Percentiles rank a stretch among this genome's conserved stretches.
Conservation (phyloP, 2,329 filamentous ascomycete genomes). For the Metarhizium humberi region DNA sequence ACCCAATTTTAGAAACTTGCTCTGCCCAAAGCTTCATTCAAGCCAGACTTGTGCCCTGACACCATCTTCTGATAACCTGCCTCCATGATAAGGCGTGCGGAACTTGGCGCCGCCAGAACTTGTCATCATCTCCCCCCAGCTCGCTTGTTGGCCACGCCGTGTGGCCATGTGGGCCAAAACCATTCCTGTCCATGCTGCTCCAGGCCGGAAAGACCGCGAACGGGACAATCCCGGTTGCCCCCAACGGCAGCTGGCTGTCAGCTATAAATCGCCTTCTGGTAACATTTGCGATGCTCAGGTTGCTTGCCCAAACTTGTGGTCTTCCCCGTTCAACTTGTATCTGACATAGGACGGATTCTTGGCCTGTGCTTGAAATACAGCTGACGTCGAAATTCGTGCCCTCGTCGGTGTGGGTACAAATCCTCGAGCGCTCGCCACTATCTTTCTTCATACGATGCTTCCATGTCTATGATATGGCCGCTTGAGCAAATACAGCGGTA, state of each 20-base stretch:
- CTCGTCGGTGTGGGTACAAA: too few species aligned
- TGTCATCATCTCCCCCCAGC: neutral
- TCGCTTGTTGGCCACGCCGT: neutral
- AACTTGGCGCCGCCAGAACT: neutral
- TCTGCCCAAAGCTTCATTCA: too few species aligned
- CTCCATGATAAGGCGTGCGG: neutral
- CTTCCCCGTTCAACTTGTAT: neutral
- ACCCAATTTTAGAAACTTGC: neutral
- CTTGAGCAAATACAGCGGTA: neutral
- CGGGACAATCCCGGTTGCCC: neutral
- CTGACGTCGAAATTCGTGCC: too few species aligned
- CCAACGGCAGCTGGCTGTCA: neutral
- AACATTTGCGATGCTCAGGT: neutral
- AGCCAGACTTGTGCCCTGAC: neutral
- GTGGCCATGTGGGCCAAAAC: neutral
- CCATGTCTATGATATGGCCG: neutral
- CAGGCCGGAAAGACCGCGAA: neutral
- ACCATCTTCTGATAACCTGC: neutral
- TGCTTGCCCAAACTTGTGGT: neutral
- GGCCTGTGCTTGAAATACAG: too few species aligned
- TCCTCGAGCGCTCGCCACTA: neutral
- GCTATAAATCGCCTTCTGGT: neutral
- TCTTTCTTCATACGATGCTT: neutral
- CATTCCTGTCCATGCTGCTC: neutral
- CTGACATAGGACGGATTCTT: too few species aligned